Evolutionary conservation across 1,284 basidiomycete species (phyloP), one percentile per base, ranked within the genome.

Genomic region (Porodaedalea pini): DNA sequence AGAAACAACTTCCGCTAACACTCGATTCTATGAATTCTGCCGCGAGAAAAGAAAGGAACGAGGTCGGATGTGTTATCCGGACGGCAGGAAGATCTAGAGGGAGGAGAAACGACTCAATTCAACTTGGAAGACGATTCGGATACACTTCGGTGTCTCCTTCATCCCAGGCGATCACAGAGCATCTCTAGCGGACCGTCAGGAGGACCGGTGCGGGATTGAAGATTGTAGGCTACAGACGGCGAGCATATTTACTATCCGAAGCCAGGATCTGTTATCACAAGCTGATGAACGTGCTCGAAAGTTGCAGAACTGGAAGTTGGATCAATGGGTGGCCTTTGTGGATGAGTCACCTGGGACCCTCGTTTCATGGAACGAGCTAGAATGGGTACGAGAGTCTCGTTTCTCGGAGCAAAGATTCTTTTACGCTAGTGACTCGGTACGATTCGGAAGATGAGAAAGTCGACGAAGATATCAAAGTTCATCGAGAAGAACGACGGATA

Each of bases 381-480:
- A 47, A 25, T 15, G 11, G 31, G 45, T 11, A 31, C 17, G 45
- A 47, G 10, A 29, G 29, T n/a, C 5, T 7, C 10, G 27, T 47
- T 47, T 25, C 23, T 25, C 5, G 15, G 23, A 27, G 15, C 5
- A 29, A 3, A 15, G 15, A n/a, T 10, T 29, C 45, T 13, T 13
- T 34, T 34, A 6, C 32, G 13, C 32, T 6, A 6, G 45, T 11
- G 29, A 15, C 8, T 47, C 45, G 45, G 45, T 25, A 29, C 45
- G 45, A 47, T 47, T 47, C 45, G 45, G 45, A 29, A 29, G 45
- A 47, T 47, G 45, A 45, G 44, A 13, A 27, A 45, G 23, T 19
- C 10, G 44, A 25, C 44, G 25, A 47, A 47, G 45, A 19, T 29
- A 47, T 47, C 45, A 47, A 47, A 47, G 45, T 47, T 47, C 45